These are phyloP conservation scores for Tetrahymena borealis DNA, from an alignment of 73 alveolate genomes.

Conservation along the genomic window DNA sequence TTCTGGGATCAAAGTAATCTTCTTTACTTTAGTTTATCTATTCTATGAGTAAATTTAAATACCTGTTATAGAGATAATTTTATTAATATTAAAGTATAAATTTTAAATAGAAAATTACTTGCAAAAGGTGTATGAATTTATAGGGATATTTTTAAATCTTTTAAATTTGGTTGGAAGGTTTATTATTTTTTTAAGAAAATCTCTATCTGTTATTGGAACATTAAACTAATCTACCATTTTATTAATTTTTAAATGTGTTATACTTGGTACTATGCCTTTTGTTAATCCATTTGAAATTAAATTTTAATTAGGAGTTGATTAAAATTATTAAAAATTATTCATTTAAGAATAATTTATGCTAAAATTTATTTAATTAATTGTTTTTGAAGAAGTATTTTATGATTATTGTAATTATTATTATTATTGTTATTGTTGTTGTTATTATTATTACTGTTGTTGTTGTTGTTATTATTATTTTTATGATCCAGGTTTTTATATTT, in stretches of 20 bases:
- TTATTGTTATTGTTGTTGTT: too few species aligned
- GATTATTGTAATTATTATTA: too few species aligned
- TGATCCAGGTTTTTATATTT: too few species aligned
- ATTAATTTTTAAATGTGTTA: neutral
- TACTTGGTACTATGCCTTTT: neutral
- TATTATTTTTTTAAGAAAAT: neutral
- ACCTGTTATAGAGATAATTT: neutral
- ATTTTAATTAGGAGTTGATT: neutral
- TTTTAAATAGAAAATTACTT: neutral
- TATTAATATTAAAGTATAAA: neutral
- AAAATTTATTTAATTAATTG: neutral
- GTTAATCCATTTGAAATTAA: neutral
- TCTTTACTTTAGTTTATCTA: neutral
- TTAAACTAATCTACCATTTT: neutral
- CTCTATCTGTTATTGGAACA: neutral
- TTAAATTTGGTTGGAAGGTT: neutral
- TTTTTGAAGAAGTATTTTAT: too few species aligned
- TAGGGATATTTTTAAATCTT: neutral
- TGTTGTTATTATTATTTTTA: too few species aligned
- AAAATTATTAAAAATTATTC: neutral
- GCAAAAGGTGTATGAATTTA: neutral
- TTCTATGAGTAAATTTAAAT: neutral
- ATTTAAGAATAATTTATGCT: neutral
- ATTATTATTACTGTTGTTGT: too few species aligned
- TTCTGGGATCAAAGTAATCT: neutral